Conservation (phyloP, 1,284 basidiomycete genomes). For the Xanthoconium separans region DNA sequence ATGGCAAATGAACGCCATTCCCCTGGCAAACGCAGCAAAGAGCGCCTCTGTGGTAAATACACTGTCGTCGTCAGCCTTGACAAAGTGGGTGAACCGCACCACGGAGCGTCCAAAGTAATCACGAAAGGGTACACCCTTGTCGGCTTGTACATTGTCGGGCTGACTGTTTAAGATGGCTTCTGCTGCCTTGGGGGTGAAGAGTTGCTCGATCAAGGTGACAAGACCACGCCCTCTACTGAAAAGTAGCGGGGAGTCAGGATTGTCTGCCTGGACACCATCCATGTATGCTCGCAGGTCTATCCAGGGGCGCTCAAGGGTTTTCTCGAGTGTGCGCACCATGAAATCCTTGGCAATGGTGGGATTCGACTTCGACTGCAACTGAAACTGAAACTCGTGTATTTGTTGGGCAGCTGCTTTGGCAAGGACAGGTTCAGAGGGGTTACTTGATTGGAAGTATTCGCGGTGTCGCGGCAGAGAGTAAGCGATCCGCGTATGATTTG, state of each 20-base stretch:
- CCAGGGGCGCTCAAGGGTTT: not conserved
- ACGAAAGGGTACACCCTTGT: not conserved
- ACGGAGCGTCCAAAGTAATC: not conserved
- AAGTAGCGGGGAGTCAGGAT: no score
- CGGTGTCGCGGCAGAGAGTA: no score
- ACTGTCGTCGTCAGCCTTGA: not conserved
- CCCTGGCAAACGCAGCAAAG: not conserved
- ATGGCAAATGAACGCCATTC: not conserved
- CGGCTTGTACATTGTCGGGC: not conserved
- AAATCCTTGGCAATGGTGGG: no score
- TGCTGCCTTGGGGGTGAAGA: not conserved
- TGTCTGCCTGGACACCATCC: no score
- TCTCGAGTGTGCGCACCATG: not conserved
- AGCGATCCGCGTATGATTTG: not conserved
- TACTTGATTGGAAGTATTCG: no score
- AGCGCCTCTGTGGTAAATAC: not conserved
- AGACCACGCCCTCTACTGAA: no score
- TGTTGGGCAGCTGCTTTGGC: no score
- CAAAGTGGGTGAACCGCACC: conserved; percentile 4
- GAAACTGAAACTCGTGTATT: no score
- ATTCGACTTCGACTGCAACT: no score
- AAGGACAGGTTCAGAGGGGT: no score
- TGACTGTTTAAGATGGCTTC: not conserved
- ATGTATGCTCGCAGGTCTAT: not conserved
- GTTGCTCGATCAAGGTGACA: not conserved